These are phyloP conservation scores for Candolleomyces aberdarensis DNA, from an alignment of 768 basidiomycete species.

Conservation along the genomic window DNA sequence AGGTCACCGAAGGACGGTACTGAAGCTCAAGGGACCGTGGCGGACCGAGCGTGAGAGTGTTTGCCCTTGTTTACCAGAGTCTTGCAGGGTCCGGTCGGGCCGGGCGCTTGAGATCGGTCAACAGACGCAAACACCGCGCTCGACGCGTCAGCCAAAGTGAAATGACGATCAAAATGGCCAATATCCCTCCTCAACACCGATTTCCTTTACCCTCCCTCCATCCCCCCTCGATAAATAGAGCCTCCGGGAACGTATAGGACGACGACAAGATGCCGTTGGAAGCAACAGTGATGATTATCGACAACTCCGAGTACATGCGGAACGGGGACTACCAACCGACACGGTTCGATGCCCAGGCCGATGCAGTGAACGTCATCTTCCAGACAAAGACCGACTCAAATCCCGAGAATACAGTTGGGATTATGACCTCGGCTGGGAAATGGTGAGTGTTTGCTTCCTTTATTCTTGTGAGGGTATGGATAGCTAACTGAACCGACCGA, in stretches of 20 bases:
- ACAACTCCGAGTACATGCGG: slow-evolving; percentile 97
- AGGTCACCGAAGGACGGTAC: too few relatives aligned
- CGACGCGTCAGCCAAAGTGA: slow-evolving; percentile 30
- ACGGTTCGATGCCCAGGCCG: slow-evolving; percentile 86
- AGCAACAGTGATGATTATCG: slow-evolving; percentile 96
- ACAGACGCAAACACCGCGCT: slow-evolving; percentile 19
- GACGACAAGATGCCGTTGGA: slow-evolving; percentile 81
- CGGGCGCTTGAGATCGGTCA: neutral
- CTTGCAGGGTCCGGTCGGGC: too few relatives aligned
- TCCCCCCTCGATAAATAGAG: slow-evolving; percentile 1
- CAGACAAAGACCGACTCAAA: slow-evolving; percentile 93
- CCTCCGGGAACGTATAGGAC: neutral
- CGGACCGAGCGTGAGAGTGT: too few relatives aligned
- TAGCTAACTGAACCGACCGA: neutral
- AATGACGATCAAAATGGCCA: slow-evolving; percentile 5
- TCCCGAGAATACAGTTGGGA: slow-evolving; percentile 94
- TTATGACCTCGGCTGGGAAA: slow-evolving; percentile 98
- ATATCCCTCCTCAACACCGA: slow-evolving; percentile 1
- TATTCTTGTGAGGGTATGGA: neutral
- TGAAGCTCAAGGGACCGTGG: too few relatives aligned
- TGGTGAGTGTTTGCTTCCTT: slow-evolving; percentile 49
- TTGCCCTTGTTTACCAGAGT: too few relatives aligned
- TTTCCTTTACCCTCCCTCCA: slow-evolving; percentile 4
- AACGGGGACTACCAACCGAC: slow-evolving; percentile 90
- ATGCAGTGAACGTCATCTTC: slow-evolving; percentile 88